Conservation (phyloP, 2,329 filamentous ascomycete species). For the Atkinsonella hypoxylon region DNA sequence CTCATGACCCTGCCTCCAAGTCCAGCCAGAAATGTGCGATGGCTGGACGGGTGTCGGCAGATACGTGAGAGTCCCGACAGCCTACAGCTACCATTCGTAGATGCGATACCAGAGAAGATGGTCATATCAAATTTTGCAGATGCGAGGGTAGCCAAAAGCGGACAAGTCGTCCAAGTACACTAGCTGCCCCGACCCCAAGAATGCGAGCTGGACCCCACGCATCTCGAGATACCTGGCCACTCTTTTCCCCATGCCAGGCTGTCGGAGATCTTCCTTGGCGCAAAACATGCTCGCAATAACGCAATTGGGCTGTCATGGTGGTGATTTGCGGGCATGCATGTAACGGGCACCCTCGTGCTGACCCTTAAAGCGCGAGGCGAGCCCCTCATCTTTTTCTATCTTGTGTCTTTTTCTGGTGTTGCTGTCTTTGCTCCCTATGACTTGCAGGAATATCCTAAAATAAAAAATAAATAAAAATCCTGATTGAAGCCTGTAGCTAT, state of each 20-base stretch:
- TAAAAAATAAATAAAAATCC: background rate
- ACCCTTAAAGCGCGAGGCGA: background rate
- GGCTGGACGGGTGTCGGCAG: background rate
- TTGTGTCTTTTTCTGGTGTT: no score
- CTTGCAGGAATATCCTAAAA: no score
- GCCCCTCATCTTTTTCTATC: no score
- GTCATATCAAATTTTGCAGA: background rate
- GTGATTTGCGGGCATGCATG: background rate
- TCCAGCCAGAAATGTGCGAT: background rate
- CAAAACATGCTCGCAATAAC: conserved; percentile 4
- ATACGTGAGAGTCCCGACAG: background rate
- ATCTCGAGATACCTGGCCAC: background rate
- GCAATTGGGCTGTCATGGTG: conserved; percentile 2
- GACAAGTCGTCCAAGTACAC: background rate
- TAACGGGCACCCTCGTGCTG: no score
- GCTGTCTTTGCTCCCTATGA: no score
- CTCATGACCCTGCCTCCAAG: background rate
- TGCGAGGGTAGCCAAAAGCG: background rate
- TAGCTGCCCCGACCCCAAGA: background rate
- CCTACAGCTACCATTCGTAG: background rate
- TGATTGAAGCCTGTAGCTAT: background rate
- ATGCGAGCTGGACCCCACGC: background rate
- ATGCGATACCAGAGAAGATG: background rate
- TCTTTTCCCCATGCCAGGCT: background rate
- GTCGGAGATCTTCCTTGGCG: background rate